phyloP scores from a whole-genome alignment of 1,139 yeast species.

The Hemisphaericaspora subhashii region DNA sequence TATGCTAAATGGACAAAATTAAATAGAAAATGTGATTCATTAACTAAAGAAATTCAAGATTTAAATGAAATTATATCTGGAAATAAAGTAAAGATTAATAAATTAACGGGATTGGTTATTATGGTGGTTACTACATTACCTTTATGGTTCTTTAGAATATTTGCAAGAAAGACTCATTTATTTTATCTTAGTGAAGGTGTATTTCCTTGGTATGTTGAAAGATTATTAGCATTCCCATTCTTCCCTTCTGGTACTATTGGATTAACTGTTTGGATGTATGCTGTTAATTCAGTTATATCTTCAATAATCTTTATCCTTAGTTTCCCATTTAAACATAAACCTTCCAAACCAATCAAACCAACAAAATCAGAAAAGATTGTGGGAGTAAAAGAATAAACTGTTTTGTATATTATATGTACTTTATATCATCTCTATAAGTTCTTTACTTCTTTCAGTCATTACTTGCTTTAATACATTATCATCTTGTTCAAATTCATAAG shows the following conservation, averaged over 20 bases:
- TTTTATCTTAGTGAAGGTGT: constrained; percentile 60
- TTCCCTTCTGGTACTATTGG: constrained; percentile 58
- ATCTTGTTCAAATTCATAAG: constrained; percentile 22
- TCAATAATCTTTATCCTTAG: constrained; percentile 26
- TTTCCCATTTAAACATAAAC: constrained; percentile 28
- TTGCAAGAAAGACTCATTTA: constrained; percentile 58
- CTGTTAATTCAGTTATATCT: constrained; percentile 33
- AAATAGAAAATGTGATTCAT: constrained; percentile 66
- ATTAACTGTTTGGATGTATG: constrained; percentile 51
- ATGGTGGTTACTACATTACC: constrained; percentile 41
- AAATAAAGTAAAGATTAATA: constrained; percentile 40
- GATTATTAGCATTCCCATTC: constrained; percentile 61
- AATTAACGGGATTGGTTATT: constrained; percentile 26
- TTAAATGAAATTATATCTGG: constrained; percentile 38
- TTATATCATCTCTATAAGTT: constrained; percentile 7
- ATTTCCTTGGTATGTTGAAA: constrained; percentile 58
- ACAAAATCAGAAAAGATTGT: constrained; percentile 10
- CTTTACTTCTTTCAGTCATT: constrained; percentile 23
- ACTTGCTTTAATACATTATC: constrained; percentile 20
- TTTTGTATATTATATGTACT: constrained; percentile 1
- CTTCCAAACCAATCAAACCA: constrained; percentile 23
- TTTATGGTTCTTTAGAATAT: constrained; percentile 50
- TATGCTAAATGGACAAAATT: constrained; percentile 96
- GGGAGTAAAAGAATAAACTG: too few species aligned
- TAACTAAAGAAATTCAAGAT: constrained; percentile 51